Base-by-base conservation (phyloP, 257 asterid species). In the Salvia splendens region DNA sequence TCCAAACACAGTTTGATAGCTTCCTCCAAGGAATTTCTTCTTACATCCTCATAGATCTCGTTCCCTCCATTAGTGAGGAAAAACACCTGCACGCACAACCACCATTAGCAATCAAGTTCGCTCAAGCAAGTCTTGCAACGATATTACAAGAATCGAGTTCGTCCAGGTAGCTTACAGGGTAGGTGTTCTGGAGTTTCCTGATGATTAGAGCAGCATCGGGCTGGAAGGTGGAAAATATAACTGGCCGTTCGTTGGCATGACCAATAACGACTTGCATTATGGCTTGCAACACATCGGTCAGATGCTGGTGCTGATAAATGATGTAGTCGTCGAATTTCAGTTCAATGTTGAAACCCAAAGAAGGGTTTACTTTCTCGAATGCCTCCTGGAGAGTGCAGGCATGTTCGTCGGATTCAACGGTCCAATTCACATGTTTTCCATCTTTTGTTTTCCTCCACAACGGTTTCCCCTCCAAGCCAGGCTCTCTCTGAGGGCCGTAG, bases 41-140 rank as follows among this genome's bases (percentile, higher is more conserved):
- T 73, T 59, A 61, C 86, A 40, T 94, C 98, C 8, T 68, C 46
- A 87, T 79, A 85, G 3, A 80, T 61, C 87, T 88, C 95, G 3
- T 68, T 84, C 12, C 99, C 99, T 47, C 87, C 99, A 62, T 88
- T 87, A 1, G 98, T 88, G 5, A 94, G 87, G 84, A 94, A 94
- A 70, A 80, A 91, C 36, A 92, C 98, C 98, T 90, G 61, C 4
- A 14, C 6, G 5, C 2, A 24, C 5, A 28, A 32, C 11, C 7
- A 12, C 8, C 1, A 63, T 61, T 36, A 24, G 30, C 30, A 24
- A 24, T 24, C 30, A 24, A 24, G 20, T 17, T 17, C 20, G 20
- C 20, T 17, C 20, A 1, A 17, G 20, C 20, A 17, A 17, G 30
- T 24, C 24, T 20, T 24, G 30, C 30, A 24, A 24, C 30, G 2